Percentiles rank a stretch among this genome's conserved stretches.
Evolutionary conservation across 2,329 filamentous ascomycete genomes (phyloP).

Genomic region (Apiospora arundinis): DNA sequence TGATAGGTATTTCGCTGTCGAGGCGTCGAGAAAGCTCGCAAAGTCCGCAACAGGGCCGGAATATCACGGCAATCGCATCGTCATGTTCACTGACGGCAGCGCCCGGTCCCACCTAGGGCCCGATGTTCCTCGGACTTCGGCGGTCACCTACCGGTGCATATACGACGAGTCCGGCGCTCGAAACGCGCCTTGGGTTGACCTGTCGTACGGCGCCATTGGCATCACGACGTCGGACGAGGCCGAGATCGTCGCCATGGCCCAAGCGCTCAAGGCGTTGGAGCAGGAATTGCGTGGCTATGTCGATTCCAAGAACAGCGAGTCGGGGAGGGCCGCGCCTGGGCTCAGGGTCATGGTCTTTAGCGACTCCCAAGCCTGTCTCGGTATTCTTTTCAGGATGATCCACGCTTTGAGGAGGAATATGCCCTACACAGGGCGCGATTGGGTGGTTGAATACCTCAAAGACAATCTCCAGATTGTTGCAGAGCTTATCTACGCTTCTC

Average conservation of each 20-base stretch:
- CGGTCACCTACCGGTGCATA: neutral
- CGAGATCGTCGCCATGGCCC: neutral
- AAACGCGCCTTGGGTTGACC: neutral
- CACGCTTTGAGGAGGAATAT: rapidly evolving
- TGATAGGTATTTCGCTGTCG: too few species aligned
- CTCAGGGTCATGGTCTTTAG: neutral
- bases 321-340: neutral
- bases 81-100: neutral
- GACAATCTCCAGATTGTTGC: neutral
- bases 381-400: neutral
- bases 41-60: rapidly evolving
- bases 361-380: neutral
- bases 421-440: neutral
- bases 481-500: neutral
- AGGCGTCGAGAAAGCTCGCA: neutral
- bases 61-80: neutral
- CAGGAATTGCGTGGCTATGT: neutral
- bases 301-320: neutral
- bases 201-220: neutral
- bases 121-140: neutral
- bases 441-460: neutral
- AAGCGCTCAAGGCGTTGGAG: neutral
- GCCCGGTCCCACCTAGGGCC: too few species aligned
- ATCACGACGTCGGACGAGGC: neutral
- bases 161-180: neutral